Percentiles rank a stretch among this genome's conserved stretches.
phyloP scores from a whole-genome alignment of 164 flowering plant species.

The Dillenia suffruticosa region DNA sequence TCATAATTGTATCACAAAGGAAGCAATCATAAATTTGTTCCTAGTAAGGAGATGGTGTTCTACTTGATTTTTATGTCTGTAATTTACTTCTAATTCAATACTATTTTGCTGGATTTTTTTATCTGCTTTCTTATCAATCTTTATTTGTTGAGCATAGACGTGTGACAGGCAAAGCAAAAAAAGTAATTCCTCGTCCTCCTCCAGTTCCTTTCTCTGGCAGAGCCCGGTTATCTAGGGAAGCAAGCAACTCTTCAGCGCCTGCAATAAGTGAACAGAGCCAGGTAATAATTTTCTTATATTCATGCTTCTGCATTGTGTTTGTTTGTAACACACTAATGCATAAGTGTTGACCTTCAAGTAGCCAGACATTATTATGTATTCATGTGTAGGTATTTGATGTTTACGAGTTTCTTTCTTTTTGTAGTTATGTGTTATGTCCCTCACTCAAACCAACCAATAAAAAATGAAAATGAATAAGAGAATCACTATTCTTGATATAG shows the following conservation, averaged over 20 bases:
- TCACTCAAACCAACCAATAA: too few relatives aligned
- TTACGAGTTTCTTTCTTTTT: too few relatives aligned
- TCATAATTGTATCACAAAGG: too few relatives aligned
- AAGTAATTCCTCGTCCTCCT: conserved; percentile 53
- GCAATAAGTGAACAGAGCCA: conserved; percentile 23
- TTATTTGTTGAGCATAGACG: conserved; percentile 24
- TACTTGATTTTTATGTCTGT: too few relatives aligned
- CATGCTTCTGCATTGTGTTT: too few relatives aligned
- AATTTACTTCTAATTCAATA: too few relatives aligned
- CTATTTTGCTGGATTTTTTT: background rate
- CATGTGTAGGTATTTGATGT: background rate
- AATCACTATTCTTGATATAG: too few relatives aligned
- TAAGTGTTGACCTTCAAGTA: background rate
- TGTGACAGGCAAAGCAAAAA: conserved; percentile 47
- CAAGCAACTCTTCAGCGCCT: conserved; percentile 20
- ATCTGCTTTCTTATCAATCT: background rate
- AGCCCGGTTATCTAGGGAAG: conserved; percentile 9
- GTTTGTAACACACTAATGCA: background rate
- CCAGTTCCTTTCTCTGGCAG: conserved; percentile 34
- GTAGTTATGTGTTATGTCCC: too few relatives aligned
- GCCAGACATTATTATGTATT: conserved; percentile 1
- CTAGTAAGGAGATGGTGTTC: too few relatives aligned
- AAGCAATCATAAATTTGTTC: too few relatives aligned
- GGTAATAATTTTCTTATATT: conserved; percentile 13
- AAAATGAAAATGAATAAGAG: too few relatives aligned